Percentiles rank a stretch among this genome's conserved stretches.
Conservation (phyloP, 2,329 filamentous ascomycete species). For the Pestalotiopsis sp. region DNA sequence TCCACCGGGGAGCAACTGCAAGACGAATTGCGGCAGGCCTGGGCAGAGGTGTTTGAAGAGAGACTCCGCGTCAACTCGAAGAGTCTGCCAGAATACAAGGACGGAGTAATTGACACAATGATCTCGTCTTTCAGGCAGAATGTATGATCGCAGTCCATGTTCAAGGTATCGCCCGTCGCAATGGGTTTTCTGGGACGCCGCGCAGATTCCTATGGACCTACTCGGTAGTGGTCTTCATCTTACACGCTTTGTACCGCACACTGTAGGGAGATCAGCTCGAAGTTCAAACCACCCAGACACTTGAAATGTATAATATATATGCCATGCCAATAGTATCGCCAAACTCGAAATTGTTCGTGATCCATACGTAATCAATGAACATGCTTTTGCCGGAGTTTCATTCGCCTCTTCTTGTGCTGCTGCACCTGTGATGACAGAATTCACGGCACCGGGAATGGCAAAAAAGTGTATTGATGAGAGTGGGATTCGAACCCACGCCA, state of each 20-base stretch:
- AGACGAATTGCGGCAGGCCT: conserved; percentile 1
- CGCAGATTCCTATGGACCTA: no score
- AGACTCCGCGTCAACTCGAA: conserved; percentile 7
- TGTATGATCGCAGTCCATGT: not conserved
- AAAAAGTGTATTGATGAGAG: not conserved
- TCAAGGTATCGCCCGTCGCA: not conserved
- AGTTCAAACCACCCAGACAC: no score
- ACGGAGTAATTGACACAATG: not conserved
- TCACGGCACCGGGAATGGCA: not conserved
- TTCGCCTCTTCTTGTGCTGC: no score
- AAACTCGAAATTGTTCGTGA: no score
- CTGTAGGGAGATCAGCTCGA: no score
- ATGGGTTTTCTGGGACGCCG: not conserved
- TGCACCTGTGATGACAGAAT: no score
- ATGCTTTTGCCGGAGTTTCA: no score
- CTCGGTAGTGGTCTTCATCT: no score
- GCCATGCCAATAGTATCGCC: no score
- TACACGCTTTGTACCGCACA: no score
- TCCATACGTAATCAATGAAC: no score
- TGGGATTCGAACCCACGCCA: not conserved
- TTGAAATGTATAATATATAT: no score
- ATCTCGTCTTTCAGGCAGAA: not conserved
- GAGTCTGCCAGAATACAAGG: not conserved
- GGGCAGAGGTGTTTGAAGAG: conserved; percentile 16
- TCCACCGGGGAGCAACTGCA: not conserved